A percentile compares a stretch with the other conserved stretches of the same genome.
These are phyloP conservation scores for Fusarium tuaranense DNA, from an alignment of 2,329 filamentous ascomycete species.

Conservation along the genomic window DNA sequence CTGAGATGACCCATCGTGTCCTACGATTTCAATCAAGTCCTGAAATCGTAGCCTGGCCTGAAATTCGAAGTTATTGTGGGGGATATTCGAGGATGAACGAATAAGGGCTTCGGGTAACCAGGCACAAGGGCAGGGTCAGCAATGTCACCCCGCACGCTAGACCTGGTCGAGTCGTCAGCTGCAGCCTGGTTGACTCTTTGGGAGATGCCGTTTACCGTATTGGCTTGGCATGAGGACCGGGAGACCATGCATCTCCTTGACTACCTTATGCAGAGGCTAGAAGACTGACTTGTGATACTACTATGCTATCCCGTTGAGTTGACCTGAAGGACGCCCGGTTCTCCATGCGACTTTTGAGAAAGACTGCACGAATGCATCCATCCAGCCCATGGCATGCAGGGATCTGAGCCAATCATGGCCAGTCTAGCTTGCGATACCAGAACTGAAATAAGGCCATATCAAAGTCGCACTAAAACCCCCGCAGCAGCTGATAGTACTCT, in stretches of 20 bases:
- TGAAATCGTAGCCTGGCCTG: neutral
- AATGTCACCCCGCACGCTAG: constrained; percentile 1
- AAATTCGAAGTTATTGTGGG: constrained; percentile 1
- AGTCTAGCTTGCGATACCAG: no score
- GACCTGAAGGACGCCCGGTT: neutral
- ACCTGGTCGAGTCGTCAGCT: neutral
- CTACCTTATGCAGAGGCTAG: neutral
- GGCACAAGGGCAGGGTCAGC: neutral
- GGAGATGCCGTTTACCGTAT: neutral
- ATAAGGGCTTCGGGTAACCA: neutral
- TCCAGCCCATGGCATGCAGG: neutral
- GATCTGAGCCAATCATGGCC: neutral
- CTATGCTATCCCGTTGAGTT: neutral
- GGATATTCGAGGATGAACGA: neutral
- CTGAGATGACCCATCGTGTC: neutral
- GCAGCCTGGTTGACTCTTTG: neutral
- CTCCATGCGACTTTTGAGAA: neutral
- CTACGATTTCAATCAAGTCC: neutral
- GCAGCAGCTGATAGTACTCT: neutral
- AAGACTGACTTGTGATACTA: neutral
- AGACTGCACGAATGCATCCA: neutral
- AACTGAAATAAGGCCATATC: neutral
- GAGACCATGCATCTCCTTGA: no score
- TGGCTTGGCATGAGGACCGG: neutral
- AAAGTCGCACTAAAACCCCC: neutral